phyloP scores from a whole-genome alignment of 1,139 yeast species.

The Pichia sp. region DNA sequence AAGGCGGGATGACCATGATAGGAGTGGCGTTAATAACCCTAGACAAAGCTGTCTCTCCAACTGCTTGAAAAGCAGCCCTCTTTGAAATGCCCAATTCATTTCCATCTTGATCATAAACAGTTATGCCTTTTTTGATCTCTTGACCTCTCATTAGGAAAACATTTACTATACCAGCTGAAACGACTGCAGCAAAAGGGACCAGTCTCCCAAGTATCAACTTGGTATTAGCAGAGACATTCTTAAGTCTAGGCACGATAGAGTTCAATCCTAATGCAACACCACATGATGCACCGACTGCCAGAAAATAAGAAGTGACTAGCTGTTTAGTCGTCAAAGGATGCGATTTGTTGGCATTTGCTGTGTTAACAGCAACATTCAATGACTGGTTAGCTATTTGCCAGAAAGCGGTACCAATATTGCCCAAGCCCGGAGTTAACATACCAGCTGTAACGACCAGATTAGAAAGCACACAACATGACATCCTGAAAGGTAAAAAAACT shows the following conservation, averaged over 20 bases:
- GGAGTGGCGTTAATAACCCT: constrained; percentile 96
- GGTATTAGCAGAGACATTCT: constrained; percentile 61
- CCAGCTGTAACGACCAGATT: constrained; percentile 95
- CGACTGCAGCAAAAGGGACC: constrained; percentile 98
- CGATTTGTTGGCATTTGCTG: constrained; percentile 92
- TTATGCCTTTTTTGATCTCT: constrained; percentile 80
- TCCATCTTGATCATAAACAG: constrained; percentile 68
- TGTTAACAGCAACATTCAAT: constrained; percentile 91
- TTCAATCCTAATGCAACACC: constrained; percentile 92
- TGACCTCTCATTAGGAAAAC: constrained; percentile 94
- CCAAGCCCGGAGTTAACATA: constrained; percentile 92
- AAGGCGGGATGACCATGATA: constrained; percentile 92
- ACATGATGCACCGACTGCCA: constrained; percentile 94
- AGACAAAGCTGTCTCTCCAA: constrained; percentile 93
- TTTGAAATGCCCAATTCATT: constrained; percentile 72
- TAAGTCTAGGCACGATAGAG: constrained; percentile 78
- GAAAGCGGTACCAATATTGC: constrained; percentile 83
- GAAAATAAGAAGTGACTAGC: constrained; percentile 67
- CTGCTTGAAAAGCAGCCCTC: constrained; percentile 85
- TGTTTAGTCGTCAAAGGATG: constrained; percentile 82
- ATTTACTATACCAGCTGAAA: constrained; percentile 90
- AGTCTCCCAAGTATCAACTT: constrained; percentile 71
- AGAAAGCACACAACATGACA: constrained; percentile 93
- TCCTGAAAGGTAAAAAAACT: constrained; percentile 86
- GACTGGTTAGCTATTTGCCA: constrained; percentile 99